Percentiles rank a stretch among this genome's conserved stretches.
phyloP scores from a whole-genome alignment of 768 basidiomycete genomes.

The Tricholoma bakamatsutake region DNA sequence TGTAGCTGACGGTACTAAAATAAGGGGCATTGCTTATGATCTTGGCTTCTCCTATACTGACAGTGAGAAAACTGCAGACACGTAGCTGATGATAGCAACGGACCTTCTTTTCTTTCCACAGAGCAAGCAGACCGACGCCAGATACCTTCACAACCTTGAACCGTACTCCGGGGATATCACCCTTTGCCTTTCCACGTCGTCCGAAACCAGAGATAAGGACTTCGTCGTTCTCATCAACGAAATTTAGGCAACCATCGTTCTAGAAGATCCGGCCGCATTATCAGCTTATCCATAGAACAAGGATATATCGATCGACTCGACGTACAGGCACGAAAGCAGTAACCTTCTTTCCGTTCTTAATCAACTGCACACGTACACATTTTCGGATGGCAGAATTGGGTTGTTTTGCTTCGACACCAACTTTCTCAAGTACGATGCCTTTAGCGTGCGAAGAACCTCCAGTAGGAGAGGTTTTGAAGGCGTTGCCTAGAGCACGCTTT shows the following conservation, averaged over 20 bases:
- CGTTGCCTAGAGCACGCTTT: constrained; percentile 98
- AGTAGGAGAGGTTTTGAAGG: constrained; percentile 99
- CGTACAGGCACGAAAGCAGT: constrained; percentile 98
- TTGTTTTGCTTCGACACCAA: constrained; percentile 99
- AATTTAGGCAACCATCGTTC: constrained; percentile 98
- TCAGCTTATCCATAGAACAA: background rate
- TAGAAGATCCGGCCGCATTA: constrained; percentile 19
- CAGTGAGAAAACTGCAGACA: background rate
- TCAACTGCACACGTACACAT: constrained; percentile 99
- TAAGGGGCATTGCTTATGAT: constrained; percentile 27
- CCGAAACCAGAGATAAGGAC: constrained; percentile 99
- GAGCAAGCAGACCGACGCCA: constrained; percentile 94
- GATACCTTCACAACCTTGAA: constrained; percentile 99
- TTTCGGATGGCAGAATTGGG: constrained; percentile 99
- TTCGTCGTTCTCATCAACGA: constrained; percentile 99
- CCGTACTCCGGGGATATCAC: constrained; percentile 99
- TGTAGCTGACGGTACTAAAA: constrained; percentile 6
- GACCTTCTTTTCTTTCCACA: constrained; percentile 99
- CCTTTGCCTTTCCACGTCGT: constrained; percentile 99
- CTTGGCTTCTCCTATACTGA: constrained; percentile 65
- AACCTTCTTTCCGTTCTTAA: constrained; percentile 99
- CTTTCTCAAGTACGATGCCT: constrained; percentile 99
- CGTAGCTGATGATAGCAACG: constrained; percentile 17
- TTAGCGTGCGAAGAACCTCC: constrained; percentile 99
- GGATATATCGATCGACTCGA: constrained; percentile 13